Percentiles rank a stretch among this genome's conserved stretches.
Evolutionary conservation across 192 early-diverging fungal genomes (phyloP).

Genomic region (Rhizophlyctis rosea): DNA sequence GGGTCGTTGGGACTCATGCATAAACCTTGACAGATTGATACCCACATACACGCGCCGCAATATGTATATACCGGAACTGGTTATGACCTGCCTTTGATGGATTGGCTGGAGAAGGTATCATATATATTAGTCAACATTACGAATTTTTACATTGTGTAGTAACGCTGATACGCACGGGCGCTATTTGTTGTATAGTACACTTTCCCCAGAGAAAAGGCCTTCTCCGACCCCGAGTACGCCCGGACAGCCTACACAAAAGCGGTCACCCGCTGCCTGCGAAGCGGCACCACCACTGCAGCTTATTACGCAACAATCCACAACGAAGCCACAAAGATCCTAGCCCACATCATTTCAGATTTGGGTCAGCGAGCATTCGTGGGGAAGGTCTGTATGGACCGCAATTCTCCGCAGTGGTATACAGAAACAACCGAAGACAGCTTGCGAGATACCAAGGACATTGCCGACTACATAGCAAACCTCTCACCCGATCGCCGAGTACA

Average conservation of each 20-base stretch:
- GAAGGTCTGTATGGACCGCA: conserved; percentile 95
- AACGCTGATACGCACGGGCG: neutral
- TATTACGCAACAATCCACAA: conserved; percentile 92
- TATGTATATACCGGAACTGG: conserved; percentile 85
- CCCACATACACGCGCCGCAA: conserved; percentile 94
- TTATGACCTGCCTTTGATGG: conserved; percentile 83
- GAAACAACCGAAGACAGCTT: conserved; percentile 62
- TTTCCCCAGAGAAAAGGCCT: conserved; percentile 80
- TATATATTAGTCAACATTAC: conserved; percentile 39
- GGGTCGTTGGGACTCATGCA: no score
- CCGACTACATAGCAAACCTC: conserved; percentile 25
- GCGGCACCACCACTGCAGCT: conserved; percentile 87
- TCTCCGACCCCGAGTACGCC: conserved; percentile 67
- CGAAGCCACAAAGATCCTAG: conserved; percentile 69
- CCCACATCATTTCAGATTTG: conserved; percentile 53
- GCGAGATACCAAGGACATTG: conserved; percentile 53
- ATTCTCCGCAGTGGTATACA: conserved; percentile 72
- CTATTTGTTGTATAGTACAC: no score
- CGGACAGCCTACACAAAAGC: conserved; percentile 61
- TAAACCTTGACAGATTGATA: no score
- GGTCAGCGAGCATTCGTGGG: conserved; percentile 94
- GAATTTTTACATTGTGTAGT: neutral
- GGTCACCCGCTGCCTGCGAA: conserved; percentile 65
- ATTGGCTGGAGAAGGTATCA: conserved; percentile 86
- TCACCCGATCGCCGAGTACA: conserved; percentile 24